Evolutionary conservation across 768 basidiomycete species (phyloP).

Genomic region (Leucocoprinus sp.): DNA sequence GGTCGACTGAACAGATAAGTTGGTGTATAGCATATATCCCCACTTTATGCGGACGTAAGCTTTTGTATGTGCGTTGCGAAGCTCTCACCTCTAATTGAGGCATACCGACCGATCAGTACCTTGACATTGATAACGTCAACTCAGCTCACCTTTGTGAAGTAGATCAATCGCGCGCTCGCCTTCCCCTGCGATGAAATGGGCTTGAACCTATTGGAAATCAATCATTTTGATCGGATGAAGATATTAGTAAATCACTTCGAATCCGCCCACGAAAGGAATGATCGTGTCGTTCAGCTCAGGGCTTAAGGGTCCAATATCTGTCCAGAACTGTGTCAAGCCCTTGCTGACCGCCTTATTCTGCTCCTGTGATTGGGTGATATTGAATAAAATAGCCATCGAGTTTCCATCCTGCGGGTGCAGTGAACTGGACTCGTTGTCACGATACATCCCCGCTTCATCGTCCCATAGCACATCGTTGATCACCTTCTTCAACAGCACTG

Average conservation of each 20-base stretch:
- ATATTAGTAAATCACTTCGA: conserved; percentile 27
- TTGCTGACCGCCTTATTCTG: no score
- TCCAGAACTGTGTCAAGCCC: no score
- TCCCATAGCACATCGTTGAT: conserved; percentile 41
- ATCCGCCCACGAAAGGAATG: conserved; percentile 42
- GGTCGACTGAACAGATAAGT: conserved; percentile 45
- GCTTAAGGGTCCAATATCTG: no score
- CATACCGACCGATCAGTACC: not conserved
- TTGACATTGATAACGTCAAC: not conserved
- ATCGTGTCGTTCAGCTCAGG: no score
- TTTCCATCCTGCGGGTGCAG: no score
- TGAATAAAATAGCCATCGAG: no score
- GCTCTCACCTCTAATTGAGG: not conserved
- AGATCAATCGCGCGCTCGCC: conserved; percentile 42
- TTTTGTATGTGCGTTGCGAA: not conserved
- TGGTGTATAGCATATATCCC: conserved; percentile 58
- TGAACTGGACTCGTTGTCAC: conserved; percentile 39
- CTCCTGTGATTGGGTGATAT: no score
- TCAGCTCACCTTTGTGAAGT: conserved; percentile 24
- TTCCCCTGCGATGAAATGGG: conserved; percentile 41
- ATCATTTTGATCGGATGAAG: not conserved
- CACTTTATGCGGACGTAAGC: conserved; percentile 20
- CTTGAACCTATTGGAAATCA: conserved; percentile 32
- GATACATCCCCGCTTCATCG: conserved; percentile 32
- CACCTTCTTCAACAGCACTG: conserved; percentile 28